These are phyloP conservation scores for Hippophae gyantsensis DNA, from an alignment of 306 rosid genomes.

Conservation along the genomic window DNA sequence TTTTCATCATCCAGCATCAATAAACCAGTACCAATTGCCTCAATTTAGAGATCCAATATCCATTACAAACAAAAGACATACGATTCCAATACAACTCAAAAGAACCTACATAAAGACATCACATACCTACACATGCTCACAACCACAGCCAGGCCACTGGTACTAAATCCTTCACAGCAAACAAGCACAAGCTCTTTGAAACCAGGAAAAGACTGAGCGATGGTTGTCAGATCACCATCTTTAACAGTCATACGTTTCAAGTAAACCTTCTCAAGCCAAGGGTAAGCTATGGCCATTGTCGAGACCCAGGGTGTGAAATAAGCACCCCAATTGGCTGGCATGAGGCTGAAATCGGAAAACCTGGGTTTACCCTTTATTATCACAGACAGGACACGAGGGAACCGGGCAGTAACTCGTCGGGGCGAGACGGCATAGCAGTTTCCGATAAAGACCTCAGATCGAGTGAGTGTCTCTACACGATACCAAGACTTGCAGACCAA, in stretches of 20 bases:
- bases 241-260: conserved; percentile 73
- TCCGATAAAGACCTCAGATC: conserved; percentile 79
- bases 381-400: conserved; percentile 42
- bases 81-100: not conserved
- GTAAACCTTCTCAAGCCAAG: conserved; percentile 71
- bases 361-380: conserved; percentile 76
- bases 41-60: conserved; percentile 5
- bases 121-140: conserved; percentile 63
- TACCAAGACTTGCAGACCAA: conserved; percentile 90
- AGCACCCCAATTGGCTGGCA: conserved; percentile 82
- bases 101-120: not conserved
- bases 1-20: not conserved
- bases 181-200: conserved; percentile 67
- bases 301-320: conserved; percentile 62
- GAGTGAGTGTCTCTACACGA: conserved; percentile 76
- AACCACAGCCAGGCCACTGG: conserved; percentile 54
- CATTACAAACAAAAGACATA: not conserved
- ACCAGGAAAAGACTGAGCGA: conserved; percentile 43
- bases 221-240: conserved; percentile 43
- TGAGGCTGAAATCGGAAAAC: conserved; percentile 76
- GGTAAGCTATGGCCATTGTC: conserved; percentile 53
- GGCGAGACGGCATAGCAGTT: conserved; percentile 75
- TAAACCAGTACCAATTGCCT: not conserved
- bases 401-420: conserved; percentile 46
- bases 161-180: conserved; percentile 73